A percentile compares a stretch with the other conserved stretches of the same genome.
Conservation (phyloP, 1,284 basidiomycete species). For the Meripilus lineatus region DNA sequence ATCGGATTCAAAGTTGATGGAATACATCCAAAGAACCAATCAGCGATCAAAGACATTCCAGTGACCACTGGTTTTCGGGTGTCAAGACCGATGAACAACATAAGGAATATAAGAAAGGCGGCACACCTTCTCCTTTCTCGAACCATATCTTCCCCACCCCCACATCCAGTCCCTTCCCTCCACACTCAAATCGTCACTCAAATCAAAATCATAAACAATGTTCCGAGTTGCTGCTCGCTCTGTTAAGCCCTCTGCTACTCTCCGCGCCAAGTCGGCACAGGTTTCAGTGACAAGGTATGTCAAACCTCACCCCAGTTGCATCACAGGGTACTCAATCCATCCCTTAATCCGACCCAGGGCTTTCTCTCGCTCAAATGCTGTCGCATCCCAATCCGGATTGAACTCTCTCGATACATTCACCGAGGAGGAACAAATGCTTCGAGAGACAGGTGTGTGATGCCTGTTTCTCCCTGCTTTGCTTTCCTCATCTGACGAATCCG, state of each 20-base stretch:
- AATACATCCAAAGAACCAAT: too few species aligned
- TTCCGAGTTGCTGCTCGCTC: slow-evolving; percentile 7
- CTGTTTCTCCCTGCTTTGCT: not conserved
- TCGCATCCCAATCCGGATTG: slow-evolving; percentile 21
- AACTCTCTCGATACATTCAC: slow-evolving; percentile 78
- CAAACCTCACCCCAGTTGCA: too few species aligned
- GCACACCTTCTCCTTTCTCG: too few species aligned
- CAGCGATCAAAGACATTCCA: too few species aligned
- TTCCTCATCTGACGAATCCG: not conserved
- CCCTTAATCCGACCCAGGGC: slow-evolving; percentile 7
- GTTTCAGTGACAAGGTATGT: too few species aligned
- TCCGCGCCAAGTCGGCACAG: slow-evolving; percentile 1
- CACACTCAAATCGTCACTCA: not conserved
- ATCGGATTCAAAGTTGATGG: too few species aligned
- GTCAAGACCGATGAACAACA: too few species aligned
- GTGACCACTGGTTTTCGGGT: too few species aligned
- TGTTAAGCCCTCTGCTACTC: slow-evolving; percentile 4
- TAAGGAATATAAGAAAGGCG: too few species aligned
- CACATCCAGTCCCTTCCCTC: too few species aligned
- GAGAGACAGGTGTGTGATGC: slow-evolving; percentile 70
- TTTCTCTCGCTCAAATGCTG: slow-evolving; percentile 10
- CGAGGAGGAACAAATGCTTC: slow-evolving; percentile 89
- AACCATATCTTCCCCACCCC: too few species aligned
- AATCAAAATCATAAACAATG: slow-evolving; percentile 2
- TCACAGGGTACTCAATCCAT: not conserved